phyloP scores from a whole-genome alignment of 1,139 yeast species.

The Hemisphaericaspora xylofermentans region DNA sequence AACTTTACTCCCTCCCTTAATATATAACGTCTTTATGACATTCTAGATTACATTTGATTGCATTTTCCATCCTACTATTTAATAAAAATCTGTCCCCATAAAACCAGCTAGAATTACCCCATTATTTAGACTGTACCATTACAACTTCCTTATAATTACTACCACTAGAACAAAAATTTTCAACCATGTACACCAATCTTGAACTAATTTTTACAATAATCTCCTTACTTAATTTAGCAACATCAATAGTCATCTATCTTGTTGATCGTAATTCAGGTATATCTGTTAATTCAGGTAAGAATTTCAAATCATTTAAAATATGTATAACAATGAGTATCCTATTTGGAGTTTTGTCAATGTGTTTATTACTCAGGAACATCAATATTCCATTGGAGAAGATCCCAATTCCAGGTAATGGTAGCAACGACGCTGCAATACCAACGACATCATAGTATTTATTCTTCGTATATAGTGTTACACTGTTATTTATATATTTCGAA shows the following conservation, averaged over 20 bases:
- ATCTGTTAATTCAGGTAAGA: conserved; percentile 21
- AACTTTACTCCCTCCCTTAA: not conserved
- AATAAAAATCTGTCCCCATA: no score
- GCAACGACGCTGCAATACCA: not conserved
- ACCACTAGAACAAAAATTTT: not conserved
- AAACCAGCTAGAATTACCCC: not conserved
- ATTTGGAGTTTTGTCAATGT: conserved; percentile 23
- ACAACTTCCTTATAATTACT: not conserved
- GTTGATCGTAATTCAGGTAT: conserved; percentile 19
- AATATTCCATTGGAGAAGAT: not conserved
- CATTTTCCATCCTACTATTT: not conserved
- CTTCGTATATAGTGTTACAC: no score
- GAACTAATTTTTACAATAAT: conserved; percentile 23
- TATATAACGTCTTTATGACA: not conserved
- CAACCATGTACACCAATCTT: conserved; percentile 14
- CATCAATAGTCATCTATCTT: conserved; percentile 21
- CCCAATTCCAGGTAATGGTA: not conserved
- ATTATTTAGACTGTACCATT: not conserved
- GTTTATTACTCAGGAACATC: conserved; percentile 9
- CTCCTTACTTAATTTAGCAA: conserved; percentile 21
- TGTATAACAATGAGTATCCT: conserved; percentile 24
- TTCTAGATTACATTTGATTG: conserved; percentile 3
- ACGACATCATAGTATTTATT: not conserved
- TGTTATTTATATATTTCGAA: not conserved
- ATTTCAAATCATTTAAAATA: conserved; percentile 22